These are phyloP conservation scores for Schizochytrium sp. DNA, from an alignment of 108 stramenopile species.

Conservation along the genomic window DNA sequence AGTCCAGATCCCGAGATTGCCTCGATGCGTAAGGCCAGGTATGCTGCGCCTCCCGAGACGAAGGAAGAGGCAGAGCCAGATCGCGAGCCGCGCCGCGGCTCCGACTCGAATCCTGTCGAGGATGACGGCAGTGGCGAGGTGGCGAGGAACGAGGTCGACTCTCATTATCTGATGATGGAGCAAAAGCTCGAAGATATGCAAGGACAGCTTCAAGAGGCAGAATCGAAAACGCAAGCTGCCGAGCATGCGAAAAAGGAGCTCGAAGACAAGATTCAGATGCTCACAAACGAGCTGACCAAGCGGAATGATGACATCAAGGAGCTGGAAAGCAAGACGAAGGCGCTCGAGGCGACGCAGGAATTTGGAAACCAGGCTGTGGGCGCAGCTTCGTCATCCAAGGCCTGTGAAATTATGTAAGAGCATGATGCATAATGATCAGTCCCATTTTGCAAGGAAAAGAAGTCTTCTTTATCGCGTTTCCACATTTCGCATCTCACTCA, in stretches of 20 bases:
- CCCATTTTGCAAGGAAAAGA: no score
- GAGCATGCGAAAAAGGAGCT: neutral
- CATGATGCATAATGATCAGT: no score
- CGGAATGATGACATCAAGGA: neutral
- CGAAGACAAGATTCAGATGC: neutral
- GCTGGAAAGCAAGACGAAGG: neutral
- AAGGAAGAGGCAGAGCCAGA: no score
- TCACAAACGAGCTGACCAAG: neutral
- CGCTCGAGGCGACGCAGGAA: neutral
- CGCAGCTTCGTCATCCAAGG: neutral
- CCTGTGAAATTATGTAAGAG: neutral
- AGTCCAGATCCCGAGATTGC: neutral
- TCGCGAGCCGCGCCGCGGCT: neutral
- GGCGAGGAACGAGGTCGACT: neutral
- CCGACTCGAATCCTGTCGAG: neutral
- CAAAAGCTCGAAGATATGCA: neutral
- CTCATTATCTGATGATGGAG: neutral
- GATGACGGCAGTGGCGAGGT: neutral
- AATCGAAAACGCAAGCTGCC: neutral
- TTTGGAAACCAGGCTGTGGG: neutral
- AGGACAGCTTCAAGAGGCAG: neutral
- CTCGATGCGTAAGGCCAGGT: neutral
- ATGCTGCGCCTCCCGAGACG: no score
- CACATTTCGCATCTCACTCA: no score
- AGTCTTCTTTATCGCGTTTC: no score